These are phyloP conservation scores for Penicillium sp. DNA, from an alignment of 2,329 filamentous ascomycete species.

Conservation along the genomic window DNA sequence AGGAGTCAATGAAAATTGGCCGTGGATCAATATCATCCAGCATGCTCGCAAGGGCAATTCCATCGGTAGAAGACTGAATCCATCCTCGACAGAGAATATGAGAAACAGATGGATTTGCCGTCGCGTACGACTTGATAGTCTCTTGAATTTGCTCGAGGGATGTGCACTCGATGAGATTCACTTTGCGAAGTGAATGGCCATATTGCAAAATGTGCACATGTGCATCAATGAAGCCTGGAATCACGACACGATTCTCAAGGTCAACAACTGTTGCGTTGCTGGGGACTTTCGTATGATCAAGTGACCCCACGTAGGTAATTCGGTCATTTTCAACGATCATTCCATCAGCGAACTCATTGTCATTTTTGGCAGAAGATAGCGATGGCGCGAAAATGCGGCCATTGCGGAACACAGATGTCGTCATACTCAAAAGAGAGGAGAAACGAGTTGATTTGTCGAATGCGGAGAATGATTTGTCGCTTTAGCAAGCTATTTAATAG, in stretches of 20 bases:
- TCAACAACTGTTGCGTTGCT: slow-evolving; percentile 35
- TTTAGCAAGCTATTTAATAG: slow-evolving; percentile 10
- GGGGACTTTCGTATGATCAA: slow-evolving; percentile 29
- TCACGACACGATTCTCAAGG: slow-evolving; percentile 42
- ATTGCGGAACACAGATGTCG: slow-evolving; percentile 36
- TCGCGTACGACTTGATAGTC: slow-evolving; percentile 47
- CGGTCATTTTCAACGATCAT: slow-evolving; percentile 47
- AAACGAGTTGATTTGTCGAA: neutral
- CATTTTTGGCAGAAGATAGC: neutral
- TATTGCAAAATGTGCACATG: slow-evolving; percentile 57
- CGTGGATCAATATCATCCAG: slow-evolving; percentile 54
- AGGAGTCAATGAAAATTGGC: slow-evolving; percentile 55
- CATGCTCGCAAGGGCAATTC: slow-evolving; percentile 50
- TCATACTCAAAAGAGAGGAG: slow-evolving; percentile 18
- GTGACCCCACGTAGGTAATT: slow-evolving; percentile 48
- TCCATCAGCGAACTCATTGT: slow-evolving; percentile 32
- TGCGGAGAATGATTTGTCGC: neutral
- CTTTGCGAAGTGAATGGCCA: slow-evolving; percentile 52
- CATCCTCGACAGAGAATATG: slow-evolving; percentile 54
- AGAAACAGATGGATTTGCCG: slow-evolving; percentile 42
- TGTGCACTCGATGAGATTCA: slow-evolving; percentile 48
- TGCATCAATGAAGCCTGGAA: slow-evolving; percentile 56
- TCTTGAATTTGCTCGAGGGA: slow-evolving; percentile 50
- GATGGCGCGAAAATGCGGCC: slow-evolving; percentile 38
- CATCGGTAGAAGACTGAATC: slow-evolving; percentile 54